These are phyloP conservation scores for Abelmoschus esculentus DNA, from an alignment of 345 rosid species.

Conservation along the genomic window DNA sequence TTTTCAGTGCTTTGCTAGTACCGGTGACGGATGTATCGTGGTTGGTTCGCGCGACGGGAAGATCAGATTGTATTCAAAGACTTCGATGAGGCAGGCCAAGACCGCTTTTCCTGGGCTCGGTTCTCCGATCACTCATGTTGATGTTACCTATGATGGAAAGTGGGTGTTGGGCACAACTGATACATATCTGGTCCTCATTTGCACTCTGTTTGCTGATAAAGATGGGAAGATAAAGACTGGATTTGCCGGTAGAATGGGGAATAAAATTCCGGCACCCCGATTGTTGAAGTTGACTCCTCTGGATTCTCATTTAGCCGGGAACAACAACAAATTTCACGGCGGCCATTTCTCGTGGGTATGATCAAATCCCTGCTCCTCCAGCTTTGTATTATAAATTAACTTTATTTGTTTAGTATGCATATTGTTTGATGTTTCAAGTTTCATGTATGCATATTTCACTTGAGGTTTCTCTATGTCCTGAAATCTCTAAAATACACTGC, in stretches of 20 bases:
- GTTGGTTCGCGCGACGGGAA: constrained; percentile 90
- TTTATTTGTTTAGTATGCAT: background rate
- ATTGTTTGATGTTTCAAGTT: background rate
- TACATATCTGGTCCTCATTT: constrained; percentile 74
- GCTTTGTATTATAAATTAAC: background rate
- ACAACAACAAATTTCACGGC: constrained; percentile 73
- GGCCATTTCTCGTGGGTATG: constrained; percentile 99
- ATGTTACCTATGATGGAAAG: constrained; percentile 88
- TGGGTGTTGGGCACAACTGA: constrained; percentile 94
- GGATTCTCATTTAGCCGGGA: constrained; percentile 86
- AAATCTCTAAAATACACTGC: too few relatives aligned
- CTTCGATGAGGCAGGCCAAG: constrained; percentile 89
- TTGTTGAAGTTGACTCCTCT: constrained; percentile 83
- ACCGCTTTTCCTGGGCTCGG: constrained; percentile 98
- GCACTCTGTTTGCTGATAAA: constrained; percentile 87
- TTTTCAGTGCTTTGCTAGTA: constrained; percentile 89
- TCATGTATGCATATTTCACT: too few relatives aligned
- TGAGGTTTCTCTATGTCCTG: too few relatives aligned
- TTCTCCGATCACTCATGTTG: constrained; percentile 80
- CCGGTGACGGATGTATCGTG: constrained; percentile 89
- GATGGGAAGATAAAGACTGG: constrained; percentile 87
- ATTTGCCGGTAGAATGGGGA: constrained; percentile 86
- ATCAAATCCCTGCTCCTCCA: background rate
- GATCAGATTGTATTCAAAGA: constrained; percentile 79
- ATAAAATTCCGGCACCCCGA: constrained; percentile 84